phyloP scores from a whole-genome alignment of 495 filamentous ascomycete species.

The Daldinia vernicosa region DNA sequence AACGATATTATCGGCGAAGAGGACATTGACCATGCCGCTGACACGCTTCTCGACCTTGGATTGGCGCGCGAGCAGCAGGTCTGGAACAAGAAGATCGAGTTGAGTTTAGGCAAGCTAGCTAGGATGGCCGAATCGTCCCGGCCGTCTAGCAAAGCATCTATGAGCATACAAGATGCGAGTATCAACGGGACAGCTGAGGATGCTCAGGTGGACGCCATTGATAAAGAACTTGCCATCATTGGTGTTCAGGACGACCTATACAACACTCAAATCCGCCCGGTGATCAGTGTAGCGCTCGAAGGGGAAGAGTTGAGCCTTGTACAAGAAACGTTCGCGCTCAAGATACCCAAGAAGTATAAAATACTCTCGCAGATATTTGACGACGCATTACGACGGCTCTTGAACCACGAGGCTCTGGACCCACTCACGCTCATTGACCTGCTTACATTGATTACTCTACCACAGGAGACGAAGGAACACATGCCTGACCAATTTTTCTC shows the following conservation, averaged over 20 bases:
- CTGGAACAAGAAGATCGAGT: constrained; percentile 89
- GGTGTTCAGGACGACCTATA: constrained; percentile 79
- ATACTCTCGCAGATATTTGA: constrained; percentile 71
- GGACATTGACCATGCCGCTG: constrained; percentile 74
- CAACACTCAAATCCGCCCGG: constrained; percentile 57
- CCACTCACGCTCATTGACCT: constrained; percentile 78
- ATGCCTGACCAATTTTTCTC: constrained; percentile 70
- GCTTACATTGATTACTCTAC: constrained; percentile 74
- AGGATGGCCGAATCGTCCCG: constrained; percentile 66
- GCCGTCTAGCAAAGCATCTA: constrained; percentile 47
- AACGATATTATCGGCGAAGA: constrained; percentile 81
- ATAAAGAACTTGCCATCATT: constrained; percentile 70
- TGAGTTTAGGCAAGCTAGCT: constrained; percentile 87
- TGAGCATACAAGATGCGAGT: constrained; percentile 39
- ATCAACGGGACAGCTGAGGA: constrained; percentile 44
- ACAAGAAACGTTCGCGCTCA: constrained; percentile 69
- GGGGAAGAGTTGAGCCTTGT: constrained; percentile 78
- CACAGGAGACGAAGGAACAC: constrained; percentile 48
- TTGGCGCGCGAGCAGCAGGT: constrained; percentile 72
- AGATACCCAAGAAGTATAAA: constrained; percentile 65
- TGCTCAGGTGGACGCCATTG: constrained; percentile 56
- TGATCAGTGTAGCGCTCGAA: constrained; percentile 75
- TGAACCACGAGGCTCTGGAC: constrained; percentile 73
- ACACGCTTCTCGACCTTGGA: constrained; percentile 71
- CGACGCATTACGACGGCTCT: constrained; percentile 68